Evolutionary conservation across 1,139 yeast genomes (phyloP), one percentile per base, ranked within the genome.

Genomic region (Groenewaldozyma auringiensis): DNA sequence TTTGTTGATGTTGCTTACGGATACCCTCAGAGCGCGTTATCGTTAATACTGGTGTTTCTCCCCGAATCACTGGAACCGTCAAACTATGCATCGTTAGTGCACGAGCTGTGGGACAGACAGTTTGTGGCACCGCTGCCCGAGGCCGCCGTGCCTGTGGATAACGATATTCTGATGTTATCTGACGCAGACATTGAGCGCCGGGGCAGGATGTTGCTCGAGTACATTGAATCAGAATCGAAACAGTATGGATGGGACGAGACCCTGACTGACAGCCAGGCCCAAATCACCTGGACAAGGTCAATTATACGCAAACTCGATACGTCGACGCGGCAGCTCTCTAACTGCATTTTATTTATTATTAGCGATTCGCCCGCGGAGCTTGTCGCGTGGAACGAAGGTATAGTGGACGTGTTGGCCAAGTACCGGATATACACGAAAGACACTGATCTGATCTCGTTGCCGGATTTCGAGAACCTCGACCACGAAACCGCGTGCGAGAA

Each of bases 351-450:
- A 34, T 45, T 16, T 20, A 35, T 31, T 40, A 41, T 35, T n/a
- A 41, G 43, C 14, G 41, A 43, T 32, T 50, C 50, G 8, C 53
- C 55, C 2, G 39, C 45, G 8, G 50, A 47, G 9, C 49, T 47
- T 11, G 47, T 47, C 14, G 46, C 45, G 2, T 59, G 61, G 59
- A 55, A 48, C 31, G 44, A 46, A 16, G 62, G 62, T 2, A 46
- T 50, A 11, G 56, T 49, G 9, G 49, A 52, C 29, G 61, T 57
- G 9, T 47, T 58, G 2, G 31, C 47, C 21, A 44, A 47, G 20
- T 57, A 41, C 39, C 50, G 61, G 4, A 38, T 29, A 22, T 40
- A 41, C 25, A 47, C 47, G 37, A 21, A 41, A 17, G 42, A 33
- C 13, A 13, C 43, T n/a, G 40, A 31, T 11, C 40, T 45, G 50